Evolutionary conservation across 169 alveolate species (phyloP).

Genomic region (Plasmodium vivax): DNA sequence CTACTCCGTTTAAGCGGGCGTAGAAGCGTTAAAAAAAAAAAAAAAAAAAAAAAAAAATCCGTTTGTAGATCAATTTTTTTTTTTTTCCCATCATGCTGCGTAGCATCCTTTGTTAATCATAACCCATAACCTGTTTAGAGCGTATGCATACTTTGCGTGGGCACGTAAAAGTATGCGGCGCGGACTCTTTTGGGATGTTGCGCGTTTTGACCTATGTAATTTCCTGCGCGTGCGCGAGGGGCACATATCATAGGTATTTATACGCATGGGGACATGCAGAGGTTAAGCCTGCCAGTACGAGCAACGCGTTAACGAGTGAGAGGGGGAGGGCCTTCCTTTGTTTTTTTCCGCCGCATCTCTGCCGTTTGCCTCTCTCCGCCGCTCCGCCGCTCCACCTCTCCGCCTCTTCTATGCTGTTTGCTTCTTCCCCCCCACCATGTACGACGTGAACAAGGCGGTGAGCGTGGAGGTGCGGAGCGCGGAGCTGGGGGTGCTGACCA

Average conservation of each 20-base stretch:
- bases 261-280: not conserved
- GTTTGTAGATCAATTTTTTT: not conserved
- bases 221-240: not conserved
- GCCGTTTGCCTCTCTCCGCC: not conserved
- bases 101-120: not conserved
- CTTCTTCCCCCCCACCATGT: not conserved
- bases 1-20: not conserved
- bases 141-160: not conserved
- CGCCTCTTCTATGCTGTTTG: too few relatives aligned
- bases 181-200: not conserved
- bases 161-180: not conserved
- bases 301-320: not conserved
- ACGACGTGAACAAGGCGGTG: slow-evolving; percentile 30
- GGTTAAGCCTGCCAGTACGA: not conserved
- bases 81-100: not conserved
- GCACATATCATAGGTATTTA: not conserved
- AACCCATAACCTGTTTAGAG: not conserved
- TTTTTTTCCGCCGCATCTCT: not conserved
- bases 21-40: not conserved
- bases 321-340: not conserved
- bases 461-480: slow-evolving; percentile 46
- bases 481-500: slow-evolving; percentile 40
- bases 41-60: not conserved
- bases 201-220: not conserved
- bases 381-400: not conserved